phyloP scores from a whole-genome alignment of 176 grass and related monocot genomes.

The Elymus sibiricus region DNA sequence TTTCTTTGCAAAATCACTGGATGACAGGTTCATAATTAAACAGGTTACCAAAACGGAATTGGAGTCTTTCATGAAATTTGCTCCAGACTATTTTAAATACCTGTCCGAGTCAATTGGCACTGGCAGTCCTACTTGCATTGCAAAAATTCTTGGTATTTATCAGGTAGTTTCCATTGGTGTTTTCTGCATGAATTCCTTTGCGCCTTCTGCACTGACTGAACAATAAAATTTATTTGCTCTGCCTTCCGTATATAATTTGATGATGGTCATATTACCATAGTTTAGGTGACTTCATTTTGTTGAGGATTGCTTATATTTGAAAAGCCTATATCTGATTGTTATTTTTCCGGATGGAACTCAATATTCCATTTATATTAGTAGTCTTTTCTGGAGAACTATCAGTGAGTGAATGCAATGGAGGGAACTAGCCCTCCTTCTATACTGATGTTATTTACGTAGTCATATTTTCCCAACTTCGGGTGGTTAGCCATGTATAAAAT shows the following conservation, averaged over 20 bases:
- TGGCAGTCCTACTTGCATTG: constrained; percentile 87
- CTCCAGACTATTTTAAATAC: constrained; percentile 88
- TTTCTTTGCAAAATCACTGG: constrained; percentile 98
- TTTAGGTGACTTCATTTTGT: background rate
- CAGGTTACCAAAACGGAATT: constrained; percentile 95
- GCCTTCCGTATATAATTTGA: background rate
- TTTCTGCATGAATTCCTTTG: constrained; percentile 15
- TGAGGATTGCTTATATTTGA: background rate
- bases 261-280: background rate
- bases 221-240: background rate
- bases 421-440: background rate
- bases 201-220: background rate
- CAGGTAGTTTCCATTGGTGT: constrained; percentile 42
- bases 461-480: background rate
- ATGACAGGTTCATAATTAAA: constrained; percentile 96
- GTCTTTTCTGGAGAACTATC: background rate
- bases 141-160: constrained; percentile 99
- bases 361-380: background rate
- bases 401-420: background rate
- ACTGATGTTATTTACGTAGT: background rate
- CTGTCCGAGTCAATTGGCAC: constrained; percentile 77
- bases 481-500: background rate
- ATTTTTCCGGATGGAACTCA: background rate
- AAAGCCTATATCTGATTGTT: constrained; percentile 10
- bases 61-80: constrained; percentile 96